Evolutionary conservation across 2,329 filamentous ascomycete species (phyloP).

Genomic region (Metarhizium robertsii): DNA sequence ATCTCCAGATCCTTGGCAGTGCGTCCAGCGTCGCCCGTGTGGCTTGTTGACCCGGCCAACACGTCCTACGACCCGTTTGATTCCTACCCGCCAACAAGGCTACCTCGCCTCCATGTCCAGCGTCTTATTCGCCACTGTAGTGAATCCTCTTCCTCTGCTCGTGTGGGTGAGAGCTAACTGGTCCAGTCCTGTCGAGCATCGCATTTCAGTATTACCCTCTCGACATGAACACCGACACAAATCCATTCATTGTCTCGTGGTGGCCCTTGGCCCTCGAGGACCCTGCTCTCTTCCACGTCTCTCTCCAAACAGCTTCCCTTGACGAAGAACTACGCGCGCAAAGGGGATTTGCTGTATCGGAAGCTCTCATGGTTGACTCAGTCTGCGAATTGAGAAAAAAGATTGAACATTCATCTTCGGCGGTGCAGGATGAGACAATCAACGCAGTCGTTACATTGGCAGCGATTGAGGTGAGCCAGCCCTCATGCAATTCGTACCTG

Average conservation of each 20-base stretch:
- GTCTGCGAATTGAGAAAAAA: slow-evolving; percentile 42
- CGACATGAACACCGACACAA: slow-evolving; percentile 40
- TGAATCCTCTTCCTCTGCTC: no score
- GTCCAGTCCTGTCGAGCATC: slow-evolving; percentile 43
- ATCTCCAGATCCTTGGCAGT: slow-evolving; percentile 1
- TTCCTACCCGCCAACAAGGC: slow-evolving; percentile 43
- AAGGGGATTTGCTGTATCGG: slow-evolving; percentile 42
- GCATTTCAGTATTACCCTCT: slow-evolving; percentile 52
- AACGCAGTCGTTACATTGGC: slow-evolving; percentile 49
- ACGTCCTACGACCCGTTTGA: slow-evolving; percentile 44
- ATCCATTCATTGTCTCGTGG: slow-evolving; percentile 50
- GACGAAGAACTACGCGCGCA: slow-evolving; percentile 43
- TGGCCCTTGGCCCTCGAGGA: slow-evolving; percentile 49
- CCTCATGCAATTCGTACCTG: no score
- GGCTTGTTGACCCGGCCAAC: slow-evolving; percentile 14
- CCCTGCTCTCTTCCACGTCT: slow-evolving; percentile 48
- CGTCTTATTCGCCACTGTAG: slow-evolving; percentile 47
- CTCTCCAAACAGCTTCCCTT: slow-evolving; percentile 47
- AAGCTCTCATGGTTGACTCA: slow-evolving; percentile 48
- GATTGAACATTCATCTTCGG: slow-evolving; percentile 33
- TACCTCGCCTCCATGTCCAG: slow-evolving; percentile 41
- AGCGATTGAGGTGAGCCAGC: slow-evolving; percentile 42
- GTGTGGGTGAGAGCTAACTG: neutral
- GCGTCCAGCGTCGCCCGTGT: neutral
- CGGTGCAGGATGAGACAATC: slow-evolving; percentile 44